Evolutionary conservation across 352 stramenopile species (phyloP), one percentile per base, ranked within the genome.

Genomic region (Phytopythium mirpurense): DNA sequence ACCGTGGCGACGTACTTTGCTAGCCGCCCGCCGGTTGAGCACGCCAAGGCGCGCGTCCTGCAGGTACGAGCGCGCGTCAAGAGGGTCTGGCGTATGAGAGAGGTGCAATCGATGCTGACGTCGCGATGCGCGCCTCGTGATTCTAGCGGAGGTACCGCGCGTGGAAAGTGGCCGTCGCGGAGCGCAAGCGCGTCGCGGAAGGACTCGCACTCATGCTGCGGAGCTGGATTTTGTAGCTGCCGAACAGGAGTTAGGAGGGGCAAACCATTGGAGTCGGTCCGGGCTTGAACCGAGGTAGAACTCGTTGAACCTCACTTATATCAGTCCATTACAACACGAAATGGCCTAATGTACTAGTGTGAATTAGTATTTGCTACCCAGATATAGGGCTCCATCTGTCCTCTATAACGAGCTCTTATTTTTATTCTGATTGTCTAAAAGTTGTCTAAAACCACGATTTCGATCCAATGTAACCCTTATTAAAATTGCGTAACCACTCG

Each of bases 1-100:
- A 91, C 81, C 23, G 70, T 91, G 56, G 54, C 63, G 1, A 67
- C 46, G 26, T 90, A 89, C 44, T 85, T 85, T 43, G 60, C 67
- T 11, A 62, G 60, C 31, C 65, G 74, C 0, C 71, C 71, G 18
- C 26, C 37, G 15, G 51, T 74, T 15, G 78, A 91, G 50, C 76
- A 91, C 43, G 51, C 46, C n/a, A 78, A 77, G 38, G 72, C 81
- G 5, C 58, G 57, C 1, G 54, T 58, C 18, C 68, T 91, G 10
- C 70, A 83, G 62, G 68, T 77, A 60, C 1, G 26, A 47, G 27
- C 11, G 3, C 8, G n/a, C 16, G 36, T 32, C 5, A 32, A 9
- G 5, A 9, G 5, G 29, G 29, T 5, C 29, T 32, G 29, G 29
- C 29, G 5, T 5, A 9, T 9, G 29, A 32, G 29, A 5, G 29